phyloP scores from a whole-genome alignment of 2,329 filamentous ascomycete species.

The Aspergillus proliferans region DNA sequence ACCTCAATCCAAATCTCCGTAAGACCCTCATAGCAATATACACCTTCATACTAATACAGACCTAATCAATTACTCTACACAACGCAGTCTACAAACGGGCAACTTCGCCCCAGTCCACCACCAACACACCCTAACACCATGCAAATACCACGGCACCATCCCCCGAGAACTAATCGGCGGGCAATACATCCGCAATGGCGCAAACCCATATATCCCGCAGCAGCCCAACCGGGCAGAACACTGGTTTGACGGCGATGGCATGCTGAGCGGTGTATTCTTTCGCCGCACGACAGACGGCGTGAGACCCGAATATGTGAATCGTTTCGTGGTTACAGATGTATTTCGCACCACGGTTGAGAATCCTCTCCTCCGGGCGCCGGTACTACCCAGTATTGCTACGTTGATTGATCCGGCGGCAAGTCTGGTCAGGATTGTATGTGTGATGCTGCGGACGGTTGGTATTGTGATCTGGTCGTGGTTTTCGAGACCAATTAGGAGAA shows the following conservation, averaged over 20 bases:
- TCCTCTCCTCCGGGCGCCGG: constrained; percentile 45
- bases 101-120: constrained; percentile 64
- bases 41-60: too few species aligned
- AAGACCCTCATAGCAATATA: background rate
- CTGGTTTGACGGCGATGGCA: constrained; percentile 71
- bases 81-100: constrained; percentile 53
- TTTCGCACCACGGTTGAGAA: constrained; percentile 47
- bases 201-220: constrained; percentile 53
- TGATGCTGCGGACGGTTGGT: background rate
- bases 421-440: background rate
- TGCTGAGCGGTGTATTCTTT: constrained; percentile 64
- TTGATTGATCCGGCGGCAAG: constrained; percentile 1
- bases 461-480: constrained; percentile 54
- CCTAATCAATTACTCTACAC: too few species aligned
- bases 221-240: constrained; percentile 60
- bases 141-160: constrained; percentile 52
- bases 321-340: constrained; percentile 62
- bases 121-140: constrained; percentile 51
- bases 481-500: constrained; percentile 55
- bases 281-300: constrained; percentile 29
- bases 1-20: background rate
- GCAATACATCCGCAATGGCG: constrained; percentile 67
- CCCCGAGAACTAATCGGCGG: constrained; percentile 61
- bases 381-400: constrained; percentile 59
- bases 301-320: constrained; percentile 61